phyloP scores from a whole-genome alignment of 768 basidiomycete species.

The Phlebiopsis gigantea region DNA sequence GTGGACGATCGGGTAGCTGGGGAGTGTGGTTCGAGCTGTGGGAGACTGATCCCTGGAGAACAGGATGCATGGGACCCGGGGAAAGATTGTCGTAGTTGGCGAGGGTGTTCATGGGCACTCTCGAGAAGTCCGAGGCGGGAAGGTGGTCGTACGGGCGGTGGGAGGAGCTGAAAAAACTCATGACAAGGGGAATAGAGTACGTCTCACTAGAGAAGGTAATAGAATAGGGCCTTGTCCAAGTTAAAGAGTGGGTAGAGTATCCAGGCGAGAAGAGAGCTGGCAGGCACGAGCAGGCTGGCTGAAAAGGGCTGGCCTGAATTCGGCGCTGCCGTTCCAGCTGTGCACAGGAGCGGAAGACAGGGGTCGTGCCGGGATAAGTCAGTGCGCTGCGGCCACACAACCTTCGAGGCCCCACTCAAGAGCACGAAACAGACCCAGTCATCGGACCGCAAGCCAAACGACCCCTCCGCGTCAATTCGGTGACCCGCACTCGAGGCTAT shows the following conservation, averaged over 20 bases:
- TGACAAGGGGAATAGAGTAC: conserved; percentile 17
- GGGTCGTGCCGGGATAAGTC: conserved; percentile 9
- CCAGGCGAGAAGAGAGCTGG: conserved; percentile 10
- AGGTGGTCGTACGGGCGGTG: conserved; percentile 26
- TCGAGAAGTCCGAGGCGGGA: conserved; percentile 22
- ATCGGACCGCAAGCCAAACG: conserved; percentile 11
- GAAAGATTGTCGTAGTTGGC: conserved; percentile 31
- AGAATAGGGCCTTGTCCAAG: conserved; percentile 6
- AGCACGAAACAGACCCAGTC: conserved; percentile 7
- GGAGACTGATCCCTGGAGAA: conserved; percentile 21
- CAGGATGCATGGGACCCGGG: conserved; percentile 25
- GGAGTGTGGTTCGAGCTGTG: conserved; percentile 9
- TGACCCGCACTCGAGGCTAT: conserved; percentile 10
- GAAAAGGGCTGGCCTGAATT: conserved; percentile 9
- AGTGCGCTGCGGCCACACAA: conserved; percentile 8
- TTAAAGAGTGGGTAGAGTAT: conserved; percentile 16
- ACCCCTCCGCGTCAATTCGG: conserved; percentile 9
- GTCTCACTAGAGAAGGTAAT: conserved; percentile 15
- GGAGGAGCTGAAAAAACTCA: conserved; percentile 29
- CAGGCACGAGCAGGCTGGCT: conserved; percentile 7
- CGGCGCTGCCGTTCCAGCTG: conserved; percentile 10
- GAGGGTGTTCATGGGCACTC: conserved; percentile 20
- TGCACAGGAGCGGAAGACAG: conserved; percentile 12
- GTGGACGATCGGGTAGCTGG: conserved; percentile 31
- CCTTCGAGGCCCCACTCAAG: conserved; percentile 9